Percentiles rank a stretch among this genome's conserved stretches.
phyloP scores from a whole-genome alignment of 257 asterid species.

The Rhazya stricta region DNA sequence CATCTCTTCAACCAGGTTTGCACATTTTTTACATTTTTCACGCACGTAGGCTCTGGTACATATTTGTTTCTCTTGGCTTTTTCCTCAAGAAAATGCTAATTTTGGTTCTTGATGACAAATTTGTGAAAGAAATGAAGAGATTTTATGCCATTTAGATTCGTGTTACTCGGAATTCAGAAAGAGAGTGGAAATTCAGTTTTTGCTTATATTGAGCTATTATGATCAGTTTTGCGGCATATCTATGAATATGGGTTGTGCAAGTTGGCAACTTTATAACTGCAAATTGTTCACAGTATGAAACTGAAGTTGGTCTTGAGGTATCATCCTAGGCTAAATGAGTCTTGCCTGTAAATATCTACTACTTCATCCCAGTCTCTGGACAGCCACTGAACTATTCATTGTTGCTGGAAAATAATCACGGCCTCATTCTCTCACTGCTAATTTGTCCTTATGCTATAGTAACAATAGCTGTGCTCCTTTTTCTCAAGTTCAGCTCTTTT shows the following conservation, averaged over 20 bases:
- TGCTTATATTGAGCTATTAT: neutral
- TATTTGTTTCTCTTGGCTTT: neutral
- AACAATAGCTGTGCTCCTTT: neutral
- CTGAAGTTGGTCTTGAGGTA: neutral
- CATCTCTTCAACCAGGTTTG: constrained; percentile 79
- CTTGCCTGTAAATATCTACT: neutral
- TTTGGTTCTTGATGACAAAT: neutral
- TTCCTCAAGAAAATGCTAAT: neutral
- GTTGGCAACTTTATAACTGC: neutral
- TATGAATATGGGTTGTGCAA: neutral
- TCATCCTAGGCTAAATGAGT: neutral
- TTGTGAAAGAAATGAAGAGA: neutral
- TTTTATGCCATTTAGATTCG: neutral
- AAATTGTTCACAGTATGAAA: neutral
- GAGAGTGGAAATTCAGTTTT: no score
- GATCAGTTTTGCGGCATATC: neutral
- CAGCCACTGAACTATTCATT: neutral
- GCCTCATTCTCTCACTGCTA: neutral
- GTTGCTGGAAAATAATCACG: neutral
- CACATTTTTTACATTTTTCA: neutral
- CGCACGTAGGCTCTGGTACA: neutral
- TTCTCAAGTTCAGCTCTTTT: neutral
- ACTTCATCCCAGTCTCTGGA: neutral
- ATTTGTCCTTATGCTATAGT: neutral
- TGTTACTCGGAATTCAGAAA: neutral